phyloP scores from a whole-genome alignment of 179 eudicot genomes.

The Sideroxylon spinosum region DNA sequence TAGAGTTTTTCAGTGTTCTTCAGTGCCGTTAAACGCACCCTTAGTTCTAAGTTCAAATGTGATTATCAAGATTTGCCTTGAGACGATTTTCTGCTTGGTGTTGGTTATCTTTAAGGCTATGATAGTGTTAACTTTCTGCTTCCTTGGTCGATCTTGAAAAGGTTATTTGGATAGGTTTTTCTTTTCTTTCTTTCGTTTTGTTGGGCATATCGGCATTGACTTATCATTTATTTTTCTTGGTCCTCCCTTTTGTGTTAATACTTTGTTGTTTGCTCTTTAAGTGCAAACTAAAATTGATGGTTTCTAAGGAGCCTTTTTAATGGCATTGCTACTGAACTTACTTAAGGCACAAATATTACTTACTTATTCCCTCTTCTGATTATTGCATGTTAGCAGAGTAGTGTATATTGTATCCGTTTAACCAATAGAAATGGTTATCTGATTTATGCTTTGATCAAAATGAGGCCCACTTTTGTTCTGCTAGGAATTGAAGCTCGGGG shows the following conservation, averaged over 20 bases:
- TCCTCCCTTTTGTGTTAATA: neutral
- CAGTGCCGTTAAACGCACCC: too few relatives aligned
- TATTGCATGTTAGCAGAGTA: neutral
- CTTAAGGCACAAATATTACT: neutral
- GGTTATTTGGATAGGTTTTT: neutral
- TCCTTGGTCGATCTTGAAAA: neutral
- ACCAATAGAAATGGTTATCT: neutral
- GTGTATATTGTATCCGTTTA: neutral
- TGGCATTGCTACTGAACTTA: neutral
- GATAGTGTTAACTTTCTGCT: neutral
- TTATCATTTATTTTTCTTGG: neutral
- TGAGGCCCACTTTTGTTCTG: constrained; percentile 16
- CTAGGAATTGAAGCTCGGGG: constrained; percentile 71
- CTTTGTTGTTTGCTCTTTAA: neutral
- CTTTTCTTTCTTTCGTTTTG: neutral
- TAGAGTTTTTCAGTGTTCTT: too few relatives aligned
- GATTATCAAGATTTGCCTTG: neutral
- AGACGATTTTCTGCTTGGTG: neutral
- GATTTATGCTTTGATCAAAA: neutral
- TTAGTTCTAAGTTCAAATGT: neutral
- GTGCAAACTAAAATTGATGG: neutral
- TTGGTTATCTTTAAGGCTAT: neutral
- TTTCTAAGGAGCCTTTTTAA: neutral
- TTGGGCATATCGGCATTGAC: too few relatives aligned
- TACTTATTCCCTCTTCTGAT: neutral